These are phyloP conservation scores for Ascochyta viciae-villosae DNA, from an alignment of 2,329 filamentous ascomycete genomes.

Conservation along the genomic window DNA sequence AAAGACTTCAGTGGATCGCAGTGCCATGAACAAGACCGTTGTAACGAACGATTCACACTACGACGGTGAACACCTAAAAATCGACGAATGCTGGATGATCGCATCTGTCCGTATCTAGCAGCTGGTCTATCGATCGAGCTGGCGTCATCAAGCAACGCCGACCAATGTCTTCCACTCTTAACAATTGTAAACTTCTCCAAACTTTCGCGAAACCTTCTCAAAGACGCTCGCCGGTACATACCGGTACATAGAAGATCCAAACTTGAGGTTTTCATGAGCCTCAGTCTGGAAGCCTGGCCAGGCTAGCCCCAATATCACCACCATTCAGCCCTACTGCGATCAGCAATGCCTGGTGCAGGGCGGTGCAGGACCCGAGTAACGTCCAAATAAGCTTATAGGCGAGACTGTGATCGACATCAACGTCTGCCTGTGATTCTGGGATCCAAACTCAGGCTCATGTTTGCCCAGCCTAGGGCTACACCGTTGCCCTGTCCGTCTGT, in stretches of 20 bases:
- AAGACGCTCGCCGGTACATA: neutral
- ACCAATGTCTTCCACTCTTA: neutral
- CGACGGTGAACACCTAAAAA: neutral
- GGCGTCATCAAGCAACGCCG: neutral
- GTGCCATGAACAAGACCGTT: no score
- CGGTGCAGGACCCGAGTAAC: neutral
- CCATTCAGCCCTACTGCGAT: slow-evolving; percentile 2
- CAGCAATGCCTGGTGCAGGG: neutral
- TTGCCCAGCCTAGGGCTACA: slow-evolving; percentile 21
- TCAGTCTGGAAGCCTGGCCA: neutral
- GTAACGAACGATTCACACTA: no score
- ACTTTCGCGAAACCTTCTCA: neutral
- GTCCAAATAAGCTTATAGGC: neutral
- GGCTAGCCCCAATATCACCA: neutral
- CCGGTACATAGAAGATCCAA: no score
- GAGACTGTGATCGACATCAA: neutral
- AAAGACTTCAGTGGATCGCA: no score
- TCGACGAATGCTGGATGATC: neutral
- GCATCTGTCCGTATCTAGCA: neutral
- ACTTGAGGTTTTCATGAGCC: neutral
- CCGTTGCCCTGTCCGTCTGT: slow-evolving; percentile 29
- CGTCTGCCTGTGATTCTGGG: slow-evolving; percentile 13
- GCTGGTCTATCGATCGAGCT: neutral
- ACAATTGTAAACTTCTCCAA: neutral
- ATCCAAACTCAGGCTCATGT: slow-evolving; percentile 12